Evolutionary conservation across 1,284 basidiomycete genomes (phyloP).

Genomic region (Boletellus sp.): DNA sequence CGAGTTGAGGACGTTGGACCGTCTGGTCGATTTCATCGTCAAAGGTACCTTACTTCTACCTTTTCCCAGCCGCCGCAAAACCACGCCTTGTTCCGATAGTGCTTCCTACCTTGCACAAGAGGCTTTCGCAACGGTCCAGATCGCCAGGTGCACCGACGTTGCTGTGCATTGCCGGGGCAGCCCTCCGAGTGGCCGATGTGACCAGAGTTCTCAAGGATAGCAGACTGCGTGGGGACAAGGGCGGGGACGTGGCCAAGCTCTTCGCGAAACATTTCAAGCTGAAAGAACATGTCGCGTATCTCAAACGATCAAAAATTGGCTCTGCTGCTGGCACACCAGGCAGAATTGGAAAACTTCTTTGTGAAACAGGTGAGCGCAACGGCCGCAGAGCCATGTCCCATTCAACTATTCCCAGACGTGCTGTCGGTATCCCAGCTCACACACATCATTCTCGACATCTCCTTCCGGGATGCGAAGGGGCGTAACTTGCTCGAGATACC

Average conservation of each 20-base stretch:
- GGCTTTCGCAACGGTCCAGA: slow-evolving; percentile 70
- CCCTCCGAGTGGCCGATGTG: slow-evolving; percentile 75
- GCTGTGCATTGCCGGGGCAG: slow-evolving; percentile 72
- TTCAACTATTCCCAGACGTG: slow-evolving; percentile 48
- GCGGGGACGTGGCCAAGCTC: slow-evolving; percentile 80
- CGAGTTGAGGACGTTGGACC: slow-evolving; percentile 63
- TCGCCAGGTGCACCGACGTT: slow-evolving; percentile 73
- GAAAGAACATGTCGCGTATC: slow-evolving; percentile 71
- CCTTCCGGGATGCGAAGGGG: slow-evolving; percentile 69
- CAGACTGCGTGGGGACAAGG: slow-evolving; percentile 67
- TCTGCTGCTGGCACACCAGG: slow-evolving; percentile 81
- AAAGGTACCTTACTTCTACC: slow-evolving; percentile 45
- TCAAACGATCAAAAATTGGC: slow-evolving; percentile 71
- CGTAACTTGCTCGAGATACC: slow-evolving; percentile 74
- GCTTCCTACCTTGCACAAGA: slow-evolving; percentile 62
- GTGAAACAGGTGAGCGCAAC: slow-evolving; percentile 59
- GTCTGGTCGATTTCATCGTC: slow-evolving; percentile 67
- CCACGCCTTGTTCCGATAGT: slow-evolving; percentile 38
- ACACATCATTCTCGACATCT: slow-evolving; percentile 76
- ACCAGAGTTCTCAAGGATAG: slow-evolving; percentile 67
- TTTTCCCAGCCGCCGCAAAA: not conserved
- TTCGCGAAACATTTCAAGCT: slow-evolving; percentile 87
- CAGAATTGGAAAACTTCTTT: slow-evolving; percentile 74
- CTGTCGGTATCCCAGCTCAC: slow-evolving; percentile 67
- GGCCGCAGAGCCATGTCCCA: slow-evolving; percentile 5